A percentile compares a stretch with the other conserved stretches of the same genome.
Evolutionary conservation across 768 basidiomycete species (phyloP).

Genomic region (Lentinus brumalis): DNA sequence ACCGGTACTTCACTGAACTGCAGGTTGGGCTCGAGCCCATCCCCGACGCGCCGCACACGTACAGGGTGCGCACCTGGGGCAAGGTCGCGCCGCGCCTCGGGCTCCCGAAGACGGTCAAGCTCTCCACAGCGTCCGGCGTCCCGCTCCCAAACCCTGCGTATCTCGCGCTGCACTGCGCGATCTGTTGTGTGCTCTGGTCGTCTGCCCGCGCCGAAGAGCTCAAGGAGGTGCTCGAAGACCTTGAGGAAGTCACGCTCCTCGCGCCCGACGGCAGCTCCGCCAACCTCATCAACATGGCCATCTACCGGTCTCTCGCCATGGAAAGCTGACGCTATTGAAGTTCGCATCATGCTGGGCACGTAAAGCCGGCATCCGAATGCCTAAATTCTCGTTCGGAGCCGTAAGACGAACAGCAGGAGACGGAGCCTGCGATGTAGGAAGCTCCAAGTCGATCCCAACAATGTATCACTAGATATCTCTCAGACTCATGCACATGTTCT

Average conservation of each 20-base stretch:
- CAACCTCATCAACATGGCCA: conserved; percentile 19
- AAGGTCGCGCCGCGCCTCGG: conserved; percentile 18
- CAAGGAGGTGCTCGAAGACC: conserved; percentile 18
- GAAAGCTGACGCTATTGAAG: not conserved
- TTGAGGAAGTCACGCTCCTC: conserved; percentile 18
- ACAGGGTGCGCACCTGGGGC: conserved; percentile 18
- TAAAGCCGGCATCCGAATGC: too few species aligned
- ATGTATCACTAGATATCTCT: too few species aligned
- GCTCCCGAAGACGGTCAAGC: conserved; percentile 15
- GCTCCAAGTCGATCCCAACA: too few species aligned
- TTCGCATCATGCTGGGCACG: too few species aligned
- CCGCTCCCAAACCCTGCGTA: conserved; percentile 12
- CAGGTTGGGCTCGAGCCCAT: conserved; percentile 16
- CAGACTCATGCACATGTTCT: too few species aligned
- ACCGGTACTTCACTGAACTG: conserved; percentile 19
- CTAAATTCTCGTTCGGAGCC: too few species aligned
- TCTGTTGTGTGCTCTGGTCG: conserved; percentile 16
- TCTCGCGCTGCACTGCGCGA: conserved; percentile 18
- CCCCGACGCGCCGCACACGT: conserved; percentile 9
- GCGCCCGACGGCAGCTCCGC: conserved; percentile 17
- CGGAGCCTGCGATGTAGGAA: too few species aligned
- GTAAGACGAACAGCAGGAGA: too few species aligned
- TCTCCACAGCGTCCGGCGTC: not conserved
- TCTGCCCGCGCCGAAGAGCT: conserved; percentile 16
- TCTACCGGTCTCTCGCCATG: conserved; percentile 13